Conservation (phyloP, 768 basidiomycete species). For the Kwoniella pini region DNA sequence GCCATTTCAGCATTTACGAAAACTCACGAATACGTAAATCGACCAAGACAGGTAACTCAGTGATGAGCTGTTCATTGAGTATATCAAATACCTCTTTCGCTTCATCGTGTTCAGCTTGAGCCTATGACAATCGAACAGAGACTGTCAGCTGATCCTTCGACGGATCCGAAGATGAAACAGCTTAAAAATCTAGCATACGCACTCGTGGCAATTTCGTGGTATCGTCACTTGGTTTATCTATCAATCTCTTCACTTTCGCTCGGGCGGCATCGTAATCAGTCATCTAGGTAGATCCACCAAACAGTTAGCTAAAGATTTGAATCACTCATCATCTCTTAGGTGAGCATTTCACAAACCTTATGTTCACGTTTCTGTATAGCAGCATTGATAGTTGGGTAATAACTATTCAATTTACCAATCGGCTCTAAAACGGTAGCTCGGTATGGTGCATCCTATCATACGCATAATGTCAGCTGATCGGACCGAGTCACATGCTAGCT, state of each 20-base stretch:
- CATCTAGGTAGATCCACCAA: slow-evolving; percentile 61
- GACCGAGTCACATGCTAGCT: not conserved
- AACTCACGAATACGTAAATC: slow-evolving; percentile 80
- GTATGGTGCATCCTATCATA: slow-evolving; percentile 79
- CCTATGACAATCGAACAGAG: no score
- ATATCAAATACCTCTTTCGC: slow-evolving; percentile 89
- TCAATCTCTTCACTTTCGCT: slow-evolving; percentile 80
- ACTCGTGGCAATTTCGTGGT: slow-evolving; percentile 85
- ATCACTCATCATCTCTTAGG: not conserved
- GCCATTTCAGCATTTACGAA: no score
- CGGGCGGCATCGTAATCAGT: slow-evolving; percentile 94
- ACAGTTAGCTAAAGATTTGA: not conserved
- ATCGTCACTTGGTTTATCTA: slow-evolving; percentile 92
- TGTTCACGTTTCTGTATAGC: slow-evolving; percentile 93
- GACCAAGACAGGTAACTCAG: slow-evolving; percentile 85
- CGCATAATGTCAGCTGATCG: not conserved
- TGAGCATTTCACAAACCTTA: slow-evolving; percentile 64
- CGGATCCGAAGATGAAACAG: not conserved
- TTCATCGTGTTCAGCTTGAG: slow-evolving; percentile 95
- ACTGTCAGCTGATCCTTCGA: no score
- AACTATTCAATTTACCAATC: slow-evolving; percentile 92
- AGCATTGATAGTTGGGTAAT: slow-evolving; percentile 89
- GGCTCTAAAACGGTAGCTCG: slow-evolving; percentile 94
- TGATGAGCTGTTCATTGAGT: slow-evolving; percentile 87
- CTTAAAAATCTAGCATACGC: slow-evolving; percentile 28